A percentile compares a stretch with the other conserved stretches of the same genome.
Evolutionary conservation across 352 stramenopile species (phyloP).

Genomic region (Pythium periplocum): DNA sequence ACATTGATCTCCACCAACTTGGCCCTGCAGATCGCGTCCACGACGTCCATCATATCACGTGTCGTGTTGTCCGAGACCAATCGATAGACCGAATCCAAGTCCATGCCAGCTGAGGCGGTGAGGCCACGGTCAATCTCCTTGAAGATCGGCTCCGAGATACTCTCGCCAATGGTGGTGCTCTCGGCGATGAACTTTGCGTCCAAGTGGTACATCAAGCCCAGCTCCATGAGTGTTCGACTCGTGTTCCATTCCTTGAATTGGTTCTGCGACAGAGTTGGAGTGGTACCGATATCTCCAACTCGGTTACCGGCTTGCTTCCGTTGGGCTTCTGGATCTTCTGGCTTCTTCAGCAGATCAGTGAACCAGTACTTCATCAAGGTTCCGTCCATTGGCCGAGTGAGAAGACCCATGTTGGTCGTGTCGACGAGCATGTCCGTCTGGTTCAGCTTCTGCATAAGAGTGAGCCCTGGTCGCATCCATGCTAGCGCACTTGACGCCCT

Average conservation of each 20-base stretch:
- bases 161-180: conserved; percentile 5
- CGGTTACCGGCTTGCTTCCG: too few species aligned
- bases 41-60: conserved; percentile 1
- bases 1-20: conserved; percentile 5
- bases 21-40: conserved; percentile 3
- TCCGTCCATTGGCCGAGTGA: neutral
- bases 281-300: too few species aligned
- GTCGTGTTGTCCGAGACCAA: neutral
- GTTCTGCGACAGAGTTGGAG: too few species aligned
- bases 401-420: neutral
- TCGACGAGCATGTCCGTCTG: neutral
- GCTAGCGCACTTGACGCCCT: conserved; percentile 7
- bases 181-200: conserved; percentile 7
- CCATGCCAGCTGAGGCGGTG: conserved; percentile 3
- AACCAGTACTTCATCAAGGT: conserved; percentile 2
- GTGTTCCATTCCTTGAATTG: conserved; percentile 1
- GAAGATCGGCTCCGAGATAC: conserved; percentile 9
- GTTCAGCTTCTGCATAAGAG: conserved; percentile 4
- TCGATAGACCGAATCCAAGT: conserved; percentile 6
- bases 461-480: conserved; percentile 1
- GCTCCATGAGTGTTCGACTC: conserved; percentile 4
- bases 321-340: too few species aligned
- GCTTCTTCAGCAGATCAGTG: neutral
- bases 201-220: conserved; percentile 8
- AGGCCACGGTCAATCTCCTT: neutral